Evolutionary conservation across 2,329 filamentous ascomycete genomes (phyloP), one percentile per base, ranked within the genome.

Genomic region (Verticillium tricorpus): DNA sequence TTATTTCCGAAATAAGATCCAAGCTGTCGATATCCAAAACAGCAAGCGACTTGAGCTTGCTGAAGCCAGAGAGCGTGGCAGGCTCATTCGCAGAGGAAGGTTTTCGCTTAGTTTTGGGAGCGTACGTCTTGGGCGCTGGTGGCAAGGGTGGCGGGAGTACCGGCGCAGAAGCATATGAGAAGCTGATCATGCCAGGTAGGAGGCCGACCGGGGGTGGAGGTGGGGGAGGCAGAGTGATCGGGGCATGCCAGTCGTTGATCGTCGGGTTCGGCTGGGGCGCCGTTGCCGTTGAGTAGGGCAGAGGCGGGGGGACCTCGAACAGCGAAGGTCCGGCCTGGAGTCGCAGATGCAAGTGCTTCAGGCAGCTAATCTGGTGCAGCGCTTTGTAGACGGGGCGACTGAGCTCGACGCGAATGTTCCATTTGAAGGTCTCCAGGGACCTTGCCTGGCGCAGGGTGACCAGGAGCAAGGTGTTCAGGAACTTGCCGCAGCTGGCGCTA

Each of bases 361-460:
- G 76, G 7, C 80, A 77, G 19, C 74, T 63, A 61, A 87, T 83
- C 37, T 77, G 72, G 68, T 87, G 85, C 12, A 89, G 75, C 37
- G 80, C 78, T 61, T 78, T 78, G 72, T 85, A 88, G 5, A 89
- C 80, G 1, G 79, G 80, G 6, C 83, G 77, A 69, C 82, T 86
- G 11, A 89, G 77, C 70, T 89, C 86, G 60, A 89, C 82, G 7
- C 85, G 80, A 60, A 88, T 83, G 69, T 89, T 86, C 86, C 86
- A 89, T 65, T 82, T 77, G 67, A 89, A 87, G 3, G 76, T 76
- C 69, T 89, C 85, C 28, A 89, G 76, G 1, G 77, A 74, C 54
- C 73, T 78, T 32, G 85, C 80, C 66, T 82, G 84, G 67, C 81
- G 83, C 63, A 89, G 69, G 1, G 84, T 81, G 68, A 87, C 68